Percentiles rank a stretch among this genome's conserved stretches.
Evolutionary conservation across 345 rosid genomes (phyloP).

Genomic region (Sisymbrium altissimum): DNA sequence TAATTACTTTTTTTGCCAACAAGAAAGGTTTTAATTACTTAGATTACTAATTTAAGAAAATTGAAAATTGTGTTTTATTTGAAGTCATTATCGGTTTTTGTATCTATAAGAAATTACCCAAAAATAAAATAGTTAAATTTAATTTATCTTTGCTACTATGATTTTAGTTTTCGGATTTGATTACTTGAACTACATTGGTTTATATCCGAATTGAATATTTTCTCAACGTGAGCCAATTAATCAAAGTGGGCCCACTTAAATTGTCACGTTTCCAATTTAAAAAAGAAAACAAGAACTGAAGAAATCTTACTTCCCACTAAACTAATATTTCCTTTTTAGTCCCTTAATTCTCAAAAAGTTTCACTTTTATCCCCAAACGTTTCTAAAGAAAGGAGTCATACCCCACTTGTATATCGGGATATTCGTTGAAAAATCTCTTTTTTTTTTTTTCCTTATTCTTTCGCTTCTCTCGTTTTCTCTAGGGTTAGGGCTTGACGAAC

Average conservation of each 20-base stretch:
- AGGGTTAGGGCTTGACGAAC: constrained; percentile 28
- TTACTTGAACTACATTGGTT: neutral
- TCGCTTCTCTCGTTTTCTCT: constrained; percentile 1
- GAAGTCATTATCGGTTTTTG: neutral
- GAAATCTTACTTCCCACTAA: neutral
- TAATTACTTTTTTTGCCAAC: too few species aligned
- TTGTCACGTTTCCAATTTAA: neutral
- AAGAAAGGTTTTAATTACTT: neutral
- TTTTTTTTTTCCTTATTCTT: neutral
- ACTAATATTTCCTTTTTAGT: neutral
- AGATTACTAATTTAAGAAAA: too few species aligned
- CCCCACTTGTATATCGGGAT: constrained; percentile 10
- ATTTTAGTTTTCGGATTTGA: neutral
- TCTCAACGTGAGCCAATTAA: neutral
- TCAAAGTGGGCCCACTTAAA: neutral
- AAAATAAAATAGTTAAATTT: neutral
- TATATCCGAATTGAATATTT: neutral
- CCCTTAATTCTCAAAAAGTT: constrained; percentile 19
- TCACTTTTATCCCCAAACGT: neutral
- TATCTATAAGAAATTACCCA: neutral
- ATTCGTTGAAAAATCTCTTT: neutral
- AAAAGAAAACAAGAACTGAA: neutral
- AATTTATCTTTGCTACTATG: neutral
- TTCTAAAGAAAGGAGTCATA: neutral
- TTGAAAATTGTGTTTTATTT: neutral